Conservation (phyloP, 192 early-diverging fungal species). For the Rhizophagus sp. region DNA sequence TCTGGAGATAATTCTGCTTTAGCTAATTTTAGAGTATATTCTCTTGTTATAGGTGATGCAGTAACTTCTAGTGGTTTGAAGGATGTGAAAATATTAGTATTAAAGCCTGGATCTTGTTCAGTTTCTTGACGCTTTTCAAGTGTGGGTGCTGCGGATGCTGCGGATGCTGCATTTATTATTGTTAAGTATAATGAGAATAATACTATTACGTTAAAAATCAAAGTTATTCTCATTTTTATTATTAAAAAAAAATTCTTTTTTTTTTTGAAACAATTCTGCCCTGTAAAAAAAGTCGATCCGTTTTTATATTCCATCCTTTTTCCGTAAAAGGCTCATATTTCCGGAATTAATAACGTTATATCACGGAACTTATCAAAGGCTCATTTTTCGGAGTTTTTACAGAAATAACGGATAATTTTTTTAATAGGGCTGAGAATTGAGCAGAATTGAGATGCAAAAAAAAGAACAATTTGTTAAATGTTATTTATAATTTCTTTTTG, state of each 20-base stretch:
- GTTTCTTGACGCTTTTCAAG: neutral
- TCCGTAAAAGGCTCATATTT: too few species aligned
- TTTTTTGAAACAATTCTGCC: neutral
- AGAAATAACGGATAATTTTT: too few species aligned
- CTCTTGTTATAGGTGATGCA: neutral
- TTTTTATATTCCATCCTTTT: too few species aligned
- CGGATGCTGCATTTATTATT: neutral
- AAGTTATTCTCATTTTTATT: neutral
- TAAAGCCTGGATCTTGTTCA: neutral
- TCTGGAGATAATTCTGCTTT: neutral
- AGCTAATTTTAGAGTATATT: neutral
- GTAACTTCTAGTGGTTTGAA: neutral
- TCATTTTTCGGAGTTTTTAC: too few species aligned
- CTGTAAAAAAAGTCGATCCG: too few species aligned
- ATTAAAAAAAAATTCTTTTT: neutral
- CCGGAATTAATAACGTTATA: too few species aligned
- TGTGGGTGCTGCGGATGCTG: neutral
- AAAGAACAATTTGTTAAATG: neutral
- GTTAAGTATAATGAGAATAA: neutral
- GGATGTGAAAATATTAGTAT: neutral
- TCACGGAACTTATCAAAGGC: too few species aligned
- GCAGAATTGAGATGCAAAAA: neutral
- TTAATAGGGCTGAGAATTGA: too few species aligned
- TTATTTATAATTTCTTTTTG: neutral
- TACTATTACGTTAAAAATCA: neutral